Conservation (phyloP, 2,329 filamentous ascomycete genomes). For the Sphaerulina vaccinii region DNA sequence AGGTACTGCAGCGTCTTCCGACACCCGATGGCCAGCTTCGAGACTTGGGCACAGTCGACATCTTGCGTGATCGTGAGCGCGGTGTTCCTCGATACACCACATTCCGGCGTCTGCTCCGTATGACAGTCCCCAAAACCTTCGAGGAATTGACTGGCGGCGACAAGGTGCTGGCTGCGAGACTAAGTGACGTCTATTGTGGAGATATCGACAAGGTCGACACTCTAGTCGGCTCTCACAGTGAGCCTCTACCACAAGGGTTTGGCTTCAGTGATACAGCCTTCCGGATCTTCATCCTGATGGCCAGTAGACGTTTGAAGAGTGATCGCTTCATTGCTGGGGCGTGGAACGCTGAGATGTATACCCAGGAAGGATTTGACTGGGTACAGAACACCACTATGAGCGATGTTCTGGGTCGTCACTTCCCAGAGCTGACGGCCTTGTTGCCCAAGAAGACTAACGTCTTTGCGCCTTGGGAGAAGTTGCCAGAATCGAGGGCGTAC, state of each 20-base stretch:
- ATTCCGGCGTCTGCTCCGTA: conserved; percentile 47
- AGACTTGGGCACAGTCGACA: conserved; percentile 49
- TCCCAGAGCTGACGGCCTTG: conserved; percentile 39
- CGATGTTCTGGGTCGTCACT: conserved; percentile 46
- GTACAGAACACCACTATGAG: conserved; percentile 46
- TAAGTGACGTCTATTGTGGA: conserved; percentile 42
- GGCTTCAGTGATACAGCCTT: conserved; percentile 52
- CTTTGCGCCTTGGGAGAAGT: neutral
- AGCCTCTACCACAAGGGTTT: conserved; percentile 47
- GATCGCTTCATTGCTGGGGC: conserved; percentile 47
- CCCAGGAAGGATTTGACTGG: conserved; percentile 44
- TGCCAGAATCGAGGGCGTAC: neutral
- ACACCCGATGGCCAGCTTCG: conserved; percentile 44
- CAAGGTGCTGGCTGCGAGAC: conserved; percentile 37
- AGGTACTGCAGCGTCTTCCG: conserved; percentile 44
- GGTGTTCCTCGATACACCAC: conserved; percentile 48
- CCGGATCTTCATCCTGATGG: conserved; percentile 49
- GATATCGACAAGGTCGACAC: conserved; percentile 47
- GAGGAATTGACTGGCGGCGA: conserved; percentile 44
- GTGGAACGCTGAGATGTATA: conserved; percentile 45
- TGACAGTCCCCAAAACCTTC: conserved; percentile 41
- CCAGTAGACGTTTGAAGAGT: conserved; percentile 44
- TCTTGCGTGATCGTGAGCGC: conserved; percentile 50
- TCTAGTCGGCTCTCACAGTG: conserved; percentile 45
- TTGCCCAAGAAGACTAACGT: neutral